Conservation (phyloP, 495 filamentous ascomycete species). For the Pyronema domesticum region DNA sequence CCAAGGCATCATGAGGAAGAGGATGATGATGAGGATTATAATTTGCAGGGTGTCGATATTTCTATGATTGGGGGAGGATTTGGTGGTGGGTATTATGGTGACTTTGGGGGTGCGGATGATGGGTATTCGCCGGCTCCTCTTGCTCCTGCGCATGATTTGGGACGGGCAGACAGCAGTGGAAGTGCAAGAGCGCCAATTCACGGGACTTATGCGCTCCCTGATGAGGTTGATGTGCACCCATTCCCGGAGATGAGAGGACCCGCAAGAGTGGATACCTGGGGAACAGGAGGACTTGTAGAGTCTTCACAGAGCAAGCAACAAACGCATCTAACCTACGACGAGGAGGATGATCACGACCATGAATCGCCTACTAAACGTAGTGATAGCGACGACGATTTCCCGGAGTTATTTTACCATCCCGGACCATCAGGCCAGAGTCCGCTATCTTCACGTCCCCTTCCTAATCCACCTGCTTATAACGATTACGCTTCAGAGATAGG, state of each 20-base stretch:
- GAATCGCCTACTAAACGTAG: conserved; percentile 30
- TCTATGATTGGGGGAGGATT: conserved; percentile 38
- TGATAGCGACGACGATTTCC: conserved; percentile 42
- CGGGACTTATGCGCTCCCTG: conserved; percentile 29
- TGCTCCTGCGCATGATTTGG: neutral
- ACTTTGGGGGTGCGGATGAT: conserved; percentile 12
- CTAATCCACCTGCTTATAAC: conserved; percentile 18
- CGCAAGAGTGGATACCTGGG: conserved; percentile 58
- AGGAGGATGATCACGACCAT: conserved; percentile 57
- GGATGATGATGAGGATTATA: conserved; percentile 54
- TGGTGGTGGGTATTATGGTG: conserved; percentile 16
- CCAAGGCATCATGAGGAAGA: conserved; percentile 28
- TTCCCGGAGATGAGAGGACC: conserved; percentile 38
- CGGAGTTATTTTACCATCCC: conserved; percentile 88
- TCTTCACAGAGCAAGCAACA: conserved; percentile 38
- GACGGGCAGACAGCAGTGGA: conserved; percentile 21
- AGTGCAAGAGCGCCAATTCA: neutral
- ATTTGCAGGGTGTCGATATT: conserved; percentile 44
- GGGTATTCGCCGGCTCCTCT: conserved; percentile 12
- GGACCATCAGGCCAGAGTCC: conserved; percentile 14
- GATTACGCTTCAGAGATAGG: conserved; percentile 7
- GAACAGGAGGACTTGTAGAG: conserved; percentile 66
- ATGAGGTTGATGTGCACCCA: conserved; percentile 38
- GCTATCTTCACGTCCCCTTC: conserved; percentile 15
- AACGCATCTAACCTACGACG: conserved; percentile 73